A percentile compares a stretch with the other conserved stretches of the same genome.
Conservation (phyloP, 805 yeast species). For the Hanseniaspora mollemarum region DNA sequence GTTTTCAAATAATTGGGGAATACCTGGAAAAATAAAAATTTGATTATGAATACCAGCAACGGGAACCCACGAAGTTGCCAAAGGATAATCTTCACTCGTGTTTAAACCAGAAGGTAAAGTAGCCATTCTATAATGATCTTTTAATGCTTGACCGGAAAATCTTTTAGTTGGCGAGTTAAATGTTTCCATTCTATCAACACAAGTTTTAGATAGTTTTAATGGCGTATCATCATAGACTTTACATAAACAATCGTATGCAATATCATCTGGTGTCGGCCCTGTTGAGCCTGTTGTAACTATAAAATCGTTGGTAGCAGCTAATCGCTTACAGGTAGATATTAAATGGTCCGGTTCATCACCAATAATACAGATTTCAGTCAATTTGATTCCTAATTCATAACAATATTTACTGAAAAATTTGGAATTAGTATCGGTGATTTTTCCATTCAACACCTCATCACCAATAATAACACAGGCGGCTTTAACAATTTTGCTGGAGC, state of each 20-base stretch:
- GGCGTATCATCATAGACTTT: constrained; percentile 43
- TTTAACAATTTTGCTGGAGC: constrained; percentile 3
- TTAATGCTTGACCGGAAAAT: constrained; percentile 35
- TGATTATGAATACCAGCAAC: constrained; percentile 54
- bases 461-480: constrained; percentile 47
- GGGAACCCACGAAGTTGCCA: constrained; percentile 69
- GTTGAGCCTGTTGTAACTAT: constrained; percentile 56
- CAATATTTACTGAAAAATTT: constrained; percentile 59
- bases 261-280: constrained; percentile 87
- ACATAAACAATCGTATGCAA: constrained; percentile 68
- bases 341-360: constrained; percentile 69
- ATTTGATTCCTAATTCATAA: constrained; percentile 53
- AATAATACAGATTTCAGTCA: constrained; percentile 56
- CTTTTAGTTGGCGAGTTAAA: constrained; percentile 33
- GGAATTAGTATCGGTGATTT: constrained; percentile 71
- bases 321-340: constrained; percentile 36
- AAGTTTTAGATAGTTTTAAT: constrained; percentile 42
- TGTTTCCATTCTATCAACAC: constrained; percentile 48
- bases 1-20: constrained; percentile 58
- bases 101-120: constrained; percentile 46
- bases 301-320: constrained; percentile 46
- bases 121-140: constrained; percentile 71
- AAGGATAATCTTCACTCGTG: constrained; percentile 39
- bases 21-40: constrained; percentile 70
- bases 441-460: constrained; percentile 80